phyloP scores from a whole-genome alignment of 257 asterid species.

The Paraleonurus japonicus region DNA sequence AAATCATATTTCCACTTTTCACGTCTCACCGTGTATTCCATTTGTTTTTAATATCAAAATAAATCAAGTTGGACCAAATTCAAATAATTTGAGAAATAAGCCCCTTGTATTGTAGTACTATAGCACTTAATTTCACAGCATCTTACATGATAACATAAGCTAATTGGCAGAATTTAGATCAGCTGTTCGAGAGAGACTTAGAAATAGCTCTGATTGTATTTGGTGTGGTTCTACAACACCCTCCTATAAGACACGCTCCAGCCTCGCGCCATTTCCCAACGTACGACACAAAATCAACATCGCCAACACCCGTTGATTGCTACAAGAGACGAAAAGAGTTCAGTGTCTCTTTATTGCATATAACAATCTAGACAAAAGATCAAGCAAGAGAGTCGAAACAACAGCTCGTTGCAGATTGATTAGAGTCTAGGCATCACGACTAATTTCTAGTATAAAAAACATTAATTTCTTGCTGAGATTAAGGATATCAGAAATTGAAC shows the following conservation, averaged over 20 bases:
- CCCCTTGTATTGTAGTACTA: not conserved
- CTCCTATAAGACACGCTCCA: slow-evolving; percentile 81
- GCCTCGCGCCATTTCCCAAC: slow-evolving; percentile 79
- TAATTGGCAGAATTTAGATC: not conserved
- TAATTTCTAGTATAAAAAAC: too few species aligned
- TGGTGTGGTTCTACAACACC: slow-evolving; percentile 89
- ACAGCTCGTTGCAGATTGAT: not conserved
- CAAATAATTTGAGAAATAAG: not conserved
- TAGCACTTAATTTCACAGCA: not conserved
- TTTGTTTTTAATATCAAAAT: too few species aligned
- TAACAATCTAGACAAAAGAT: not conserved
- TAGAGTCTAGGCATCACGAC: not conserved
- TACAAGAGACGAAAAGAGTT: slow-evolving; percentile 23
- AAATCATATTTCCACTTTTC: too few species aligned
- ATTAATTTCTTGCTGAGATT: too few species aligned
- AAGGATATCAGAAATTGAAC: too few species aligned
- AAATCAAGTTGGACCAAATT: too few species aligned
- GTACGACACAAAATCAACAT: slow-evolving; percentile 64
- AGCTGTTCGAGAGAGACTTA: slow-evolving; percentile 36
- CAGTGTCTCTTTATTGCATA: not conserved
- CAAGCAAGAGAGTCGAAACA: not conserved
- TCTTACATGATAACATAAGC: slow-evolving; percentile 7
- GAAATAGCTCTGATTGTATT: slow-evolving; percentile 68
- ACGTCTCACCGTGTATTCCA: too few species aligned
- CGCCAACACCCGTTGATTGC: slow-evolving; percentile 48